Base-by-base conservation (phyloP, 2,329 filamentous ascomycete species). In the Verticillium klebahnii region DNA sequence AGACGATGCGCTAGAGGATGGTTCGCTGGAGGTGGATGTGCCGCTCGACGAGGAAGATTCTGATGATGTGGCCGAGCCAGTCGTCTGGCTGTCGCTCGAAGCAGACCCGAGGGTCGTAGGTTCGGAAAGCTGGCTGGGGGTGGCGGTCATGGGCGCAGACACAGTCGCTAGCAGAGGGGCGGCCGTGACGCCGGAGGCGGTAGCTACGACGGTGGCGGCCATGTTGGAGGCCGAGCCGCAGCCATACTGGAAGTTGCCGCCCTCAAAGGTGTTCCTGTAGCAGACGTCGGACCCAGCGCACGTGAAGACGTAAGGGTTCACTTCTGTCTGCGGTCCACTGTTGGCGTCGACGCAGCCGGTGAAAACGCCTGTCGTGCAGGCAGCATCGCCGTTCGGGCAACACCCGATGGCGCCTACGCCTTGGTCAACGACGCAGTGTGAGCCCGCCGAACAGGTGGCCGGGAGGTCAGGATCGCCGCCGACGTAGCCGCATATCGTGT, bases 401-500 rank as follows among this genome's bases (percentile, higher is more conserved):
- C 83, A 86, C 56, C 83, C 83, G 36, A 86, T 74, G n/a, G 79
- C 79, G 32, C 77, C 76, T 61, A 81, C 75, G 19, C 75, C 73
- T 23, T 75, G 71, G 64, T 86, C 83, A 54, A 83, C 73, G 29
- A 83, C 85, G 68, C 85, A 87, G 70, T 87, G 83, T 40, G 83
- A 86, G 37, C 84, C 85, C 0, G 79, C 77, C 32, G 77, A 79
- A 69, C 85, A 87, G 40, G 84, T 87, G 45, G 84, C 85, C 2
- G 84, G 82, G 34, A 85, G 71, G 29, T 73, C 71, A 1, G 78
- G 70, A 65, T 85, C 71, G 25, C 83, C 84, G 63, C 79, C 80
- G 67, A 87, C 77, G 71, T 80, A 87, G 52, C 85, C 85, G 67
- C 85, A 87, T 61, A 87, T 69, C 17, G 84, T 86, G 71, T 85